Conservation (phyloP, 345 rosid genomes). For the Erysimum cheiranthoides region DNA sequence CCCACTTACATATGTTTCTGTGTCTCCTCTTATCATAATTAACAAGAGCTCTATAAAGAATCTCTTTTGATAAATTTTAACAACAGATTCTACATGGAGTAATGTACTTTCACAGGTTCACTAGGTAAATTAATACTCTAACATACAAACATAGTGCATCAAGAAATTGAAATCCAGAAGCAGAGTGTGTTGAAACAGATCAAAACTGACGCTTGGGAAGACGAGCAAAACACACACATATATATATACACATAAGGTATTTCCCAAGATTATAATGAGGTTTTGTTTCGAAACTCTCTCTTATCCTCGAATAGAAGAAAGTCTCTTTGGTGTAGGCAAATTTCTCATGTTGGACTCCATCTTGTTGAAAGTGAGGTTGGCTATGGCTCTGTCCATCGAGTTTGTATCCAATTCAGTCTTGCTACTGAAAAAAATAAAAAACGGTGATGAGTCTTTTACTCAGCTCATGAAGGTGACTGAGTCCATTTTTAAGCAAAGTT, state of each 20-base stretch:
- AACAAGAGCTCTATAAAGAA: background rate
- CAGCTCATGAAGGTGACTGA: background rate
- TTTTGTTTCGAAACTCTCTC: background rate
- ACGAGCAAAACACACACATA: constrained; percentile 7
- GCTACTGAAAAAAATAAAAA: constrained; percentile 37
- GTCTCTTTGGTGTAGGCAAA: constrained; percentile 39
- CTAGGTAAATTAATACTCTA: constrained; percentile 18
- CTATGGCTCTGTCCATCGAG: constrained; percentile 74
- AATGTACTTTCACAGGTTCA: background rate
- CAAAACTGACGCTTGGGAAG: constrained; percentile 47
- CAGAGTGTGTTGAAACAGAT: constrained; percentile 28
- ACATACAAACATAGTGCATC: constrained; percentile 1
- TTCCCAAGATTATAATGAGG: constrained; percentile 12
- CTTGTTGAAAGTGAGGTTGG: constrained; percentile 73
- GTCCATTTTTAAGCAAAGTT: background rate
- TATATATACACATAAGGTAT: constrained; percentile 25
- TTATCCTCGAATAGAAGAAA: constrained; percentile 33
- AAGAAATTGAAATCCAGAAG: constrained; percentile 9
- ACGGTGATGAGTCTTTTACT: constrained; percentile 8
- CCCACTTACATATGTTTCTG: constrained; percentile 39
- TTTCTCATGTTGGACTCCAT: constrained; percentile 54
- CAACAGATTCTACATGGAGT: constrained; percentile 19
- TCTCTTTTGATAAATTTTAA: background rate
- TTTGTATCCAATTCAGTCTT: constrained; percentile 73
- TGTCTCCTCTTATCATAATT: constrained; percentile 6